phyloP scores from a whole-genome alignment of 1,139 yeast species.

The Magnusiomyces suaveolens region DNA sequence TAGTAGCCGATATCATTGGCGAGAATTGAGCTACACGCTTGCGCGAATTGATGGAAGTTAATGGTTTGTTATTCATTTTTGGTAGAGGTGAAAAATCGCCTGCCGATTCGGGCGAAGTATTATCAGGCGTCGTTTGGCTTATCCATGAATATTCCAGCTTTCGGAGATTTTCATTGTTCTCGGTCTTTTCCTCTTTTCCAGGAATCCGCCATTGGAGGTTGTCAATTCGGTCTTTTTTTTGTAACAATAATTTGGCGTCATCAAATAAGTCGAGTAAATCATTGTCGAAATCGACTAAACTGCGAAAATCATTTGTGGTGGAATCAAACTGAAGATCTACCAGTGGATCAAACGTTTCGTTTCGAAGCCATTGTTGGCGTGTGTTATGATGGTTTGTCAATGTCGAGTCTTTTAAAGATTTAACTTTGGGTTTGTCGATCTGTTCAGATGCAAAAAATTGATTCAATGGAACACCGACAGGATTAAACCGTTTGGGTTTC shows the following conservation, averaged over 20 bases:
- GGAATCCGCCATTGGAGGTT: slow-evolving; percentile 17
- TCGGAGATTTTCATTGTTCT: not conserved
- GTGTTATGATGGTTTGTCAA: not conserved
- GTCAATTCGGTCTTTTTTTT: slow-evolving; percentile 19
- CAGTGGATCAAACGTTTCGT: not conserved
- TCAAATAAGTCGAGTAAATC: not conserved
- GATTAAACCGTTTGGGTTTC: slow-evolving; percentile 2
- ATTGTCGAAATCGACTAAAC: not conserved
- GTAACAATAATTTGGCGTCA: slow-evolving; percentile 22
- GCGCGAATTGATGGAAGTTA: not conserved
- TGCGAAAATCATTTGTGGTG: not conserved
- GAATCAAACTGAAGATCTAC: not conserved
- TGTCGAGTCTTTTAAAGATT: not conserved
- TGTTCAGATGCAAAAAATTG: not conserved
- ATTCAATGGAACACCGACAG: slow-evolving; percentile 1
- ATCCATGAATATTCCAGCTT: not conserved
- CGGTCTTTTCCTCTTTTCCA: not conserved
- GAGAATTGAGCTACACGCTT: slow-evolving; percentile 12
- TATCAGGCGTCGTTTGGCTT: slow-evolving; percentile 7
- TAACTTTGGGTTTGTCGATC: not conserved
- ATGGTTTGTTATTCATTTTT: not conserved
- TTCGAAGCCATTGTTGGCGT: not conserved
- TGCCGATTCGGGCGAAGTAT: slow-evolving; percentile 8
- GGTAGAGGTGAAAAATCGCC: slow-evolving; percentile 3
- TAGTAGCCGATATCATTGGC: slow-evolving; percentile 13